A percentile compares a stretch with the other conserved stretches of the same genome.
These are phyloP conservation scores for Camellia oleifera DNA, from an alignment of 179 eudicot genomes.

Conservation along the genomic window DNA sequence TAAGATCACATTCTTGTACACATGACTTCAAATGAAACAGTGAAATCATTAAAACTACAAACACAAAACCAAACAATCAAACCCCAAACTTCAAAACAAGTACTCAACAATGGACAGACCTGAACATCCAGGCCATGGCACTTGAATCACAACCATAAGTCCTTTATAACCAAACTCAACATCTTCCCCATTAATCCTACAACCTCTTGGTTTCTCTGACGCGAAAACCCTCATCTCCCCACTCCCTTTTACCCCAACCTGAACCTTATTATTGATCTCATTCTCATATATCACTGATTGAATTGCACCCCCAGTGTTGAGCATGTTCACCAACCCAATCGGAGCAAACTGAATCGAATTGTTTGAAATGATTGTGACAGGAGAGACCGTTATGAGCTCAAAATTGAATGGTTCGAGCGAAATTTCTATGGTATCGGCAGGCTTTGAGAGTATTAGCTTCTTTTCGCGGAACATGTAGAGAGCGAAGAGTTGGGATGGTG, in stretches of 20 bases:
- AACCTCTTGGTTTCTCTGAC: constrained; percentile 54
- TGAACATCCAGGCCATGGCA: constrained; percentile 52
- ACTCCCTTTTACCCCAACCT: constrained; percentile 63
- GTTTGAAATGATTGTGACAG: constrained; percentile 36
- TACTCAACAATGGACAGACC: constrained; percentile 51
- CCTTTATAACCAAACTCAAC: constrained; percentile 53
- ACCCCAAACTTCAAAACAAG: constrained; percentile 33
- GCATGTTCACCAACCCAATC: constrained; percentile 82
- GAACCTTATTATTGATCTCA: constrained; percentile 25
- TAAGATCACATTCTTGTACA: neutral
- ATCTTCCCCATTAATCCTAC: constrained; percentile 46
- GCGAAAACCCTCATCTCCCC: constrained; percentile 72
- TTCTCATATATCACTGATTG: constrained; percentile 43
- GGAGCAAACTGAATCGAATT: constrained; percentile 58
- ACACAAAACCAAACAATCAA: no score
- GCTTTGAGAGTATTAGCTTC: constrained; percentile 48
- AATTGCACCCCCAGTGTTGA: constrained; percentile 81
- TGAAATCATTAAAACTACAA: neutral
- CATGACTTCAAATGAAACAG: neutral
- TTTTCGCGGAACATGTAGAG: constrained; percentile 53
- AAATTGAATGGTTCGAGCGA: constrained; percentile 72
- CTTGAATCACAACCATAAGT: constrained; percentile 49
- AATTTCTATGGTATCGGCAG: constrained; percentile 37
- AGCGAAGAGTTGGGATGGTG: constrained; percentile 45
- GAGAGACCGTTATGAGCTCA: constrained; percentile 83